phyloP scores from a whole-genome alignment of 2,329 filamentous ascomycete species.

The Talaromyces sp. region DNA sequence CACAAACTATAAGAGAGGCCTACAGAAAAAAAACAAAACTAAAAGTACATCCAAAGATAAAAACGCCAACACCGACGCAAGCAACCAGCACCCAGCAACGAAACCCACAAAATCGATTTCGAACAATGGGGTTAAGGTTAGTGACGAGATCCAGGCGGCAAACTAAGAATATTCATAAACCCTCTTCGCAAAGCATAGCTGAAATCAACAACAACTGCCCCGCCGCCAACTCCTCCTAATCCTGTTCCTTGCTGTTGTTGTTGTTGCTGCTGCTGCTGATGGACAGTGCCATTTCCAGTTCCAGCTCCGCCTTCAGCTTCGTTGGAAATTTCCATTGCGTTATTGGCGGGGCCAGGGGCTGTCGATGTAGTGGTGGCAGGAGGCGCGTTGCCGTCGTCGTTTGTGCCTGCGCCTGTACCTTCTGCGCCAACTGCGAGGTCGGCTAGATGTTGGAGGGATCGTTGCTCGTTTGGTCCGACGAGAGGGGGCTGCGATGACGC shows the following conservation, averaged over 20 bases:
- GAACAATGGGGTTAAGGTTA: not conserved
- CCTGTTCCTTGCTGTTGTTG: not conserved
- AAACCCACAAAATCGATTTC: not conserved
- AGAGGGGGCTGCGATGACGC: conserved; percentile 23
- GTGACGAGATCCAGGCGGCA: conserved; percentile 2
- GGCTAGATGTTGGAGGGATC: conserved; percentile 41
- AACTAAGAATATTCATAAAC: conserved; percentile 14
- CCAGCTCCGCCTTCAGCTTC: not conserved
- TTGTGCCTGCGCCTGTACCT: conserved; percentile 24
- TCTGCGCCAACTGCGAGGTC: conserved; percentile 42
- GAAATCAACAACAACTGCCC: conserved; percentile 6
- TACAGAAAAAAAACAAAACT: not conserved
- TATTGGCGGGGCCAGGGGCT: not conserved
- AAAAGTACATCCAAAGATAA: not conserved
- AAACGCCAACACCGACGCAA: not conserved
- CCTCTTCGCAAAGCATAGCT: conserved; percentile 10
- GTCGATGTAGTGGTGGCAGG: not conserved
- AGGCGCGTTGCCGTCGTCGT: conserved; percentile 17
- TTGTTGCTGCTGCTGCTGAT: not conserved
- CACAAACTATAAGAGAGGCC: not conserved
- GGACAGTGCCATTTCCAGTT: not conserved
- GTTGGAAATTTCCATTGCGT: not conserved
- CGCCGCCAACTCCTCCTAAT: not conserved
- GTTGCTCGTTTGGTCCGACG: conserved; percentile 40
- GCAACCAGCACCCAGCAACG: not conserved